Evolutionary conservation across 495 filamentous ascomycete species (phyloP), one percentile per base, ranked within the genome.

Genomic region (Massariosphaeria phaeospora): DNA sequence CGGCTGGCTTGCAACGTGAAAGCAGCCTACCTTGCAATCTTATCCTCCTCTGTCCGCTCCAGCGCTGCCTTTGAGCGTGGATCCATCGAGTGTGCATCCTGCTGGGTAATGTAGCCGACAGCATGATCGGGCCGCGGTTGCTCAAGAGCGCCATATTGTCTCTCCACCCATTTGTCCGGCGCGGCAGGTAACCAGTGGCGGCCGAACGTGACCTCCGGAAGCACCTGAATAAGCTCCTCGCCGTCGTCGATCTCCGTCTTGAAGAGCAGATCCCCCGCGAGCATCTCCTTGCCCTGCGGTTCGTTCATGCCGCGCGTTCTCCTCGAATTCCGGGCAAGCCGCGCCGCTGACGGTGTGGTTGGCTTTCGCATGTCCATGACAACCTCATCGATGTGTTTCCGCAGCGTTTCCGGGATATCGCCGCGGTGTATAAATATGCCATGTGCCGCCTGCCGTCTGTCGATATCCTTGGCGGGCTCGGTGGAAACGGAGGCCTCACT

Each of bases 101-200:
- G 48, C 36, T 51, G 48, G 48, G 48, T 51, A 51, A 51, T 51
- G 24, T 51, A 51, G 48, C 48, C 35, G 34, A 51, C 35, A 41
- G 35, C 35, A 51, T 51, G 20, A 51, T 51, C 33, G 34, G 48
- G 48, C 48, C 48, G 48, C 35, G 34, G 48, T 51, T 51, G 48
- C 48, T 51, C 35, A 41, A 51, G 48, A 41, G 48, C 48, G 6
- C 48, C 48, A 24, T 51, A 51, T 51, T 51, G 48, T 51, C 48
- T 51, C 48, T 51, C 48, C 24, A 51, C 48, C 48, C 35, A 41
- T 24, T 41, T 51, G 33, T 51, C 48, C 34, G 48, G 48, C 35
- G 36, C 48, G 33, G 35, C 36, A 41, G 48, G 48, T 42, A 51
- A 51, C 48, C 48, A 51, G 48, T 51, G 35, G 35, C 35, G 48